Evolutionary conservation across 352 stramenopile genomes (phyloP), one percentile per base, ranked within the genome.

Genomic region (Stramenopiles sp.): DNA sequence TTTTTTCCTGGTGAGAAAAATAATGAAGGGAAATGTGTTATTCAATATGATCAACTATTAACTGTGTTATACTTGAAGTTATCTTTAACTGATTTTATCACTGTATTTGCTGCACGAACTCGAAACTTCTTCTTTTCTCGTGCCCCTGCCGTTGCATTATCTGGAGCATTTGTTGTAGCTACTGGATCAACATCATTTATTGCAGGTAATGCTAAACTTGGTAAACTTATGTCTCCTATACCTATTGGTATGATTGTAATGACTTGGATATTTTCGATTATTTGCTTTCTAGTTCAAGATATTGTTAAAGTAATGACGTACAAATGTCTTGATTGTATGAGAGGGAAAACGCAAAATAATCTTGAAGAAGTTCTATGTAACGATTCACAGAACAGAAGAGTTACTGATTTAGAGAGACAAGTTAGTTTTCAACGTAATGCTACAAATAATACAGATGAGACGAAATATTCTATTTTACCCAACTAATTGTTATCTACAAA

Each of bases 11-110:
- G 26, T 32, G 26, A 32, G 26, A 32, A 32, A 15, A n/a, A 32
- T 32, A 32, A 32, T 15, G 15, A 32, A n/a, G 26, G 26, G 10
- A n/a, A 32, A 32, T n/a, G 22, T 17, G 20, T 8, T 20, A 44
- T 38, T 24, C 52, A 59, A 28, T 54, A 57, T 29, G 56, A 68
- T 40, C 60, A 86, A 53, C 64, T 87, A 36, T 71, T 66, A 45
- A 79, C 65, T 47, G 60, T 76, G 45, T 75, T 90, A 45, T 87
- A 87, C 57, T 59, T 91, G 23, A 81, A 91, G 55, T 63, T 89
- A 23, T 78, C 70, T 20, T 61, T 91, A 6, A 76, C 68, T 1
- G 68, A 84, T 45, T 84, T 84, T 45, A 61, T 87, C 29, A 84
- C 73, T 6, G 62, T 89, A 2, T 85, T 86, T 51, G 67, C 67